These are phyloP conservation scores for Aspergillus oerlinghausenensis DNA, from an alignment of 2,329 filamentous ascomycete species.

Conservation along the genomic window DNA sequence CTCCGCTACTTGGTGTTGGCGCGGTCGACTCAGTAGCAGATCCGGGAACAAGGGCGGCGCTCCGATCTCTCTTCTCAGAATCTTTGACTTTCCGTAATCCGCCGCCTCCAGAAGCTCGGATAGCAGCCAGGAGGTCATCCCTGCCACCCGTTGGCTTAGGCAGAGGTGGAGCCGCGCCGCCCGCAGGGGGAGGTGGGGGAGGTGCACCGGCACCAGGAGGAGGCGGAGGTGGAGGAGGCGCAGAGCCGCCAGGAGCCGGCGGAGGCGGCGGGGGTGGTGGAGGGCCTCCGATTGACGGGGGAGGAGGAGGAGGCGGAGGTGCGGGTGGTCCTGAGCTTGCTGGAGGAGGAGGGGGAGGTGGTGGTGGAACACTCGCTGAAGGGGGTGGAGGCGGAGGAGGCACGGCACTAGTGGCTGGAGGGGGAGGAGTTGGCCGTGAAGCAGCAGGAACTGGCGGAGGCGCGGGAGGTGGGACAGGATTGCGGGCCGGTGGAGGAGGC, in stretches of 20 bases:
- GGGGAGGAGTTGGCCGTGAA: conserved; percentile 30
- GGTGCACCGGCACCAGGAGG: conserved; percentile 41
- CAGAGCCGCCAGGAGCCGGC: conserved; percentile 14
- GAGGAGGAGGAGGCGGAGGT: conserved; percentile 40
- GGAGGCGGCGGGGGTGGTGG: conserved; percentile 29
- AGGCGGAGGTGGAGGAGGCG: conserved; percentile 18
- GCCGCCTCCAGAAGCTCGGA: conserved; percentile 48
- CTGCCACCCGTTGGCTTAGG: conserved; percentile 36
- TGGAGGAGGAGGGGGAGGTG: conserved; percentile 45
- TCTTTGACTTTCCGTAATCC: conserved; percentile 45
- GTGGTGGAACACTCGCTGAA: conserved; percentile 48
- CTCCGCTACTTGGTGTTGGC: conserved; percentile 51
- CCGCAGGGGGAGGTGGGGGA: conserved; percentile 44
- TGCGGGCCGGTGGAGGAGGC: conserved; percentile 53
- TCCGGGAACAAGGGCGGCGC: conserved; percentile 41
- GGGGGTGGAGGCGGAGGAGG: conserved; percentile 31
- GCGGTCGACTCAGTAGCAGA: conserved; percentile 58
- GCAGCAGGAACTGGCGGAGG: conserved; percentile 36
- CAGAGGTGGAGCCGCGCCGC: conserved; percentile 41
- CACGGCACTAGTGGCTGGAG: conserved; percentile 22
- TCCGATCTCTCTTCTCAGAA: conserved; percentile 44
- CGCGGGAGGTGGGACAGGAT: conserved; percentile 38
- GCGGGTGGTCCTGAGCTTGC: conserved; percentile 43
- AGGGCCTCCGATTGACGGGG: conserved; percentile 31
- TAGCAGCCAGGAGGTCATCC: conserved; percentile 44